Evolutionary conservation across 768 basidiomycete species (phyloP), one percentile per base, ranked within the genome.

Genomic region (Fibroporia radiculosa): DNA sequence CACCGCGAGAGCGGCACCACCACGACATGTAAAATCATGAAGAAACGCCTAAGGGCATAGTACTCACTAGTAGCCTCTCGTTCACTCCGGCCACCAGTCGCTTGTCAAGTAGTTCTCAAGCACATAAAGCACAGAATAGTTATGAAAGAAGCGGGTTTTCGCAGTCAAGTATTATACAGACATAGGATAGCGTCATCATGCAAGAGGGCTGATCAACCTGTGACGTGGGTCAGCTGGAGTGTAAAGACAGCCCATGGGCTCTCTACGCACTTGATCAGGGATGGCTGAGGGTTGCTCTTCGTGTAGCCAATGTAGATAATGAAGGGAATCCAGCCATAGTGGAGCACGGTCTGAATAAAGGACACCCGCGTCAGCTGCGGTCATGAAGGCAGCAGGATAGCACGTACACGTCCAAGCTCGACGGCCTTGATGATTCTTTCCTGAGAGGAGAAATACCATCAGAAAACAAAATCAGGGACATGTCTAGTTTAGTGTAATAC

Each of bases 281-380:
- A 92, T 16, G 93, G 93, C 56, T 93, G 90, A 24, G 93, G 93
- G 60, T 86, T 90, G 60, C 90, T 93, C 55, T 85, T 73, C 42
- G 85, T 88, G 70, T 88, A 96, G 27, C 93, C 95, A 59, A 96
- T 76, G 65, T 93, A 96, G 58, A 98, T 93, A 59, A 98, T 90
- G 61, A 93, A 69, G 25, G 95, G 95, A 58, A 98, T 92, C 91
- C 93, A 98, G 52, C 83, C 84, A 55, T 93, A 96, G 67, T 96
- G 92, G 42, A 96, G 61, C 56, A 93, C 74, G 48, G 86, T 91
- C 93, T 96, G 58, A 19, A 49, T 39, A 5, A 8, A 14, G 35
- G 4, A 24, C n/a, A n/a, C n/a, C n/a, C n/a, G n/a, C 22, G 41
- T 46, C 31, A 52, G 19, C 40, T 23, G 40, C 18, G 13, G 41